phyloP scores from a whole-genome alignment of 164 flowering plant species.

The Malania oleifera region DNA sequence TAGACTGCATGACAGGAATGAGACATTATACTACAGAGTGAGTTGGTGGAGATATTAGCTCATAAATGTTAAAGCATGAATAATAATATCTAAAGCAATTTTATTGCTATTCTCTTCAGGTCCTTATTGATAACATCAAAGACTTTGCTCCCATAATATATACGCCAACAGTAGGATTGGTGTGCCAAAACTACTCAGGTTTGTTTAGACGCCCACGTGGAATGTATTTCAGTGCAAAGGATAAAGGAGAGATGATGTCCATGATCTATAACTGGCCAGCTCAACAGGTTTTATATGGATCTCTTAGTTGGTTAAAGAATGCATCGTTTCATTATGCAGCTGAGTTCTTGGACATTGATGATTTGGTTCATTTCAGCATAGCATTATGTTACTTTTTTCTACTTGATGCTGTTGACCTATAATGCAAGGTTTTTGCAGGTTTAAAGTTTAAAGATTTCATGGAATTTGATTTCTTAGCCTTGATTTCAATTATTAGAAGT shows the following conservation, averaged over 20 bases:
- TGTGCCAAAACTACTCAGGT: slow-evolving; percentile 94
- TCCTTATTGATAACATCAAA: slow-evolving; percentile 88
- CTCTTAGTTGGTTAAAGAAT: too few relatives aligned
- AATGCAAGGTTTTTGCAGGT: not conserved
- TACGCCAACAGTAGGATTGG: slow-evolving; percentile 97
- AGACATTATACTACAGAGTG: slow-evolving; percentile 93
- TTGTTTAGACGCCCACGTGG: slow-evolving; percentile 98
- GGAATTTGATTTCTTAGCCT: not conserved
- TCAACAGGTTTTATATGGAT: slow-evolving; percentile 45
- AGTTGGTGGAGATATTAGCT: slow-evolving; percentile 20
- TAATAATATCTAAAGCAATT: slow-evolving; percentile 2
- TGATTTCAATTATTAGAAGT: not conserved
- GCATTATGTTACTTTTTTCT: not conserved
- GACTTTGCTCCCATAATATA: slow-evolving; percentile 95
- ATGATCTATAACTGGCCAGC: slow-evolving; percentile 99
- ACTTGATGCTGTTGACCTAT: not conserved
- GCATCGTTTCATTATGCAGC: too few relatives aligned
- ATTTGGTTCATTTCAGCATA: too few relatives aligned
- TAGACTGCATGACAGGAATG: slow-evolving; percentile 96
- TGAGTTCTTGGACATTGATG: too few relatives aligned
- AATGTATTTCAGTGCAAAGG: slow-evolving; percentile 99
- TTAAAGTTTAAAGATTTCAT: not conserved
- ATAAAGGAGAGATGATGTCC: slow-evolving; percentile 99
- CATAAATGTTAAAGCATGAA: not conserved
- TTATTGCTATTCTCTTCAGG: slow-evolving; percentile 40